Base-by-base conservation (phyloP, 768 basidiomycete genomes). In the Asterophora lycoperdoides region DNA sequence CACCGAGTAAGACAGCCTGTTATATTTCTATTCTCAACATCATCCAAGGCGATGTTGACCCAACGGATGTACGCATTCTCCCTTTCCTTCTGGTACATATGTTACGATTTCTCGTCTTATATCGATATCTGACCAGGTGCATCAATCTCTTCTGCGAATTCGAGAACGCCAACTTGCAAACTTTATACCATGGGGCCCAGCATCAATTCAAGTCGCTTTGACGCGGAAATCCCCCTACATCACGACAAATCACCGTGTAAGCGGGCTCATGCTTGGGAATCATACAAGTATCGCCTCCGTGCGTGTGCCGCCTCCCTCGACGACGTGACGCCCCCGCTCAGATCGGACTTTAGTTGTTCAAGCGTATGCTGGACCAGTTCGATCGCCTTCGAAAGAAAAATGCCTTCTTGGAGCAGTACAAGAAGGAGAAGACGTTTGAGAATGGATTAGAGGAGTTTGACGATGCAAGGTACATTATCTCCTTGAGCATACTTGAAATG, bases 151-250 rank as follows among this genome's bases (percentile, higher is more conserved):
- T 17, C 79, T 99, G 19, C 86, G 96, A 8, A 98, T 99, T 58
- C 86, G 96, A 35, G 96, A 99, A 68, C 82, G 96, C 20, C 91
- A 96, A 59, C 76, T 98, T 19, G 96, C 96, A 13, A 94, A 90
- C 62, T 98, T 99, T 65, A 97, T 99, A 54, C 96, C 96, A 5
- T 99, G 96, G 96, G 96, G 96, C 10, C 96, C 96, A 0, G 94
- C 94, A 4, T 94, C 93, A 30, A 95, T 96, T 59, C 96, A 99
- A 68, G 95, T 99, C 6, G 95, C 96, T 5, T 70, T 97, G 51
- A 96, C 94, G 1, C 84, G 90, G 49, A 84, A 81, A 58, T 93
- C 91, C 13, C 93, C 93, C 5, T 95, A 95, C 61, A 72, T 96
- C 45, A 76, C 82, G 4, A 84, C 89, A 33, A 89, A 86, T 59